Conservation (phyloP, 2,329 filamentous ascomycete species). For the Aspergillus hortae region DNA sequence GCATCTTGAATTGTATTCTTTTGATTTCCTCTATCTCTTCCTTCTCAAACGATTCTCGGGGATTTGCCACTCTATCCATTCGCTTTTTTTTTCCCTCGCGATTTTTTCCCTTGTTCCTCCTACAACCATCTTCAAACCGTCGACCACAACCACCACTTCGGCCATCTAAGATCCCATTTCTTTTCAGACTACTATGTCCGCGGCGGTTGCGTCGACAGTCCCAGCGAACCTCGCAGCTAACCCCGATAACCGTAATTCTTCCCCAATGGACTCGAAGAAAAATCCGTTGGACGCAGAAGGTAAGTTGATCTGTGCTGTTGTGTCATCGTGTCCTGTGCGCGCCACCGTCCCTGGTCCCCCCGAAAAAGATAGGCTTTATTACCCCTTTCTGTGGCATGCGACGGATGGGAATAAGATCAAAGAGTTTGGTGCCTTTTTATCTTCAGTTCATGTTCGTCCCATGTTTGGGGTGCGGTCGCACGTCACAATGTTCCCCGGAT, state of each 20-base stretch:
- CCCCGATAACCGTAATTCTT: constrained; percentile 31
- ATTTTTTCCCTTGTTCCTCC: constrained; percentile 20
- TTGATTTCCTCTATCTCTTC: background rate
- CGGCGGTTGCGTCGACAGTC: constrained; percentile 35
- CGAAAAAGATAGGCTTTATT: constrained; percentile 12
- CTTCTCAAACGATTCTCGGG: constrained; percentile 4
- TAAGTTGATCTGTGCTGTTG: constrained; percentile 24
- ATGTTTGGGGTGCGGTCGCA: constrained; percentile 27
- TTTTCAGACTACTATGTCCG: constrained; percentile 33
- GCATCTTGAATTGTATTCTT: constrained; percentile 5
- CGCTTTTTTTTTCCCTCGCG: constrained; percentile 9
- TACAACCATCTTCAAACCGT: constrained; percentile 15
- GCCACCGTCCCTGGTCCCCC: constrained; percentile 5
- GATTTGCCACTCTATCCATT: constrained; percentile 3
- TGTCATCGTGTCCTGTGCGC: constrained; percentile 7
- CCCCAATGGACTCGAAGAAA: constrained; percentile 44
- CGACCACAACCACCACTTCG: constrained; percentile 1
- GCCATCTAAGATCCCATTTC: constrained; percentile 14
- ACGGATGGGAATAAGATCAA: background rate
- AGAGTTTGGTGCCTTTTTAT: constrained; percentile 1
- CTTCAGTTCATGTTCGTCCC: constrained; percentile 3
- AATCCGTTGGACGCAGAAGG: constrained; percentile 37
- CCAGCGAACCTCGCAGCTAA: constrained; percentile 27
- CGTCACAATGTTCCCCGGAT: constrained; percentile 26
- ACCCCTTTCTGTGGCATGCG: constrained; percentile 2